These are phyloP conservation scores for Pythium apleroticum DNA, from an alignment of 352 stramenopile genomes.

Conservation along the genomic window DNA sequence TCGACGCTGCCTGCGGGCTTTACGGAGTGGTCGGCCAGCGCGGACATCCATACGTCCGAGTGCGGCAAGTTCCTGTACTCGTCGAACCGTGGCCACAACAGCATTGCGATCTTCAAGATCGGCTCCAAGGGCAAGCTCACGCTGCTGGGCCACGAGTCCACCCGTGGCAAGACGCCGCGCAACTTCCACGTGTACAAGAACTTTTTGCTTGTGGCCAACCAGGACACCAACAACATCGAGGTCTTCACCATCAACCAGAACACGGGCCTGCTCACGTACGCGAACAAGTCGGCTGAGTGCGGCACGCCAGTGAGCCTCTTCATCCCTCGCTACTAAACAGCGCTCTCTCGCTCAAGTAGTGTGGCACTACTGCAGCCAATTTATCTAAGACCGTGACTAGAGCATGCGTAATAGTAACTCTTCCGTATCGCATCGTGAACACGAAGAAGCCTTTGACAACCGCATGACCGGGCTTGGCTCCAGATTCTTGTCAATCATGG, in stretches of 20 bases:
- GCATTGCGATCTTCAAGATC: slow-evolving; percentile 59
- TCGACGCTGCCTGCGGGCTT: slow-evolving; percentile 50
- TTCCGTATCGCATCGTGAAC: too few species aligned
- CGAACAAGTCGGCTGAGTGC: slow-evolving; percentile 39
- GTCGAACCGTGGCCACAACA: slow-evolving; percentile 66
- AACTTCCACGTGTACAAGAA: slow-evolving; percentile 48
- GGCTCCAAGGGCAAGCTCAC: slow-evolving; percentile 34
- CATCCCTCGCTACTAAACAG: slow-evolving; percentile 24
- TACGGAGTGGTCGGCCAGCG: slow-evolving; percentile 29
- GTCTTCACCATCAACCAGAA: slow-evolving; percentile 48
- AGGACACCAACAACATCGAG: slow-evolving; percentile 56
- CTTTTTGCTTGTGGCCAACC: slow-evolving; percentile 62
- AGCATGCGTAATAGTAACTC: too few species aligned
- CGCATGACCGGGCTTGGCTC: too few species aligned
- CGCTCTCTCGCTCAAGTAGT: too few species aligned
- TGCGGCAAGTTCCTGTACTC: slow-evolving; percentile 62
- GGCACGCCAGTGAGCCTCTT: slow-evolving; percentile 45
- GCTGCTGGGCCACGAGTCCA: slow-evolving; percentile 38
- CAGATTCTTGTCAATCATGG: too few species aligned
- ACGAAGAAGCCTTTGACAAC: too few species aligned
- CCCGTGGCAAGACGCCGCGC: slow-evolving; percentile 43
- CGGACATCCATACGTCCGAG: slow-evolving; percentile 55
- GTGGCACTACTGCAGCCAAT: background rate
- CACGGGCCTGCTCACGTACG: slow-evolving; percentile 44
- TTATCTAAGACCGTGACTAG: background rate